Base-by-base conservation (phyloP, 2,329 filamentous ascomycete species). In the Aspergillus japonicus region DNA sequence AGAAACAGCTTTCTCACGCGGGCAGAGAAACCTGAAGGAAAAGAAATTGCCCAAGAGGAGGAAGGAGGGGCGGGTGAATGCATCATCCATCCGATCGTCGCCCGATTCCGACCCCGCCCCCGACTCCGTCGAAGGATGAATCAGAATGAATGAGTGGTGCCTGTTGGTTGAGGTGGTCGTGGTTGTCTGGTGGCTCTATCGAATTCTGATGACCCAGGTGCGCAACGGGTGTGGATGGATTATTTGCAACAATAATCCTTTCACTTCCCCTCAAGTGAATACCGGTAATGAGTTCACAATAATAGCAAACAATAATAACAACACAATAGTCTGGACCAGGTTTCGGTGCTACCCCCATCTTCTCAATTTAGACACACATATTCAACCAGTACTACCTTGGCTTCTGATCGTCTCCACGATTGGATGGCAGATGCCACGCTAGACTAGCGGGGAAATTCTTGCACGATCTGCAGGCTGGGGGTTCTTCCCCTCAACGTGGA, bases 391-490 rank as follows among this genome's bases (percentile, higher is more conserved):
- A 55, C 53, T 19, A 57, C 54, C 54, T 16, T 57, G 58, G 54
- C 58, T 48, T 35, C n/a, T 42, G 19, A 44, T 39, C 24, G 33
- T 5, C 23, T 23, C 8, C 10, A 24, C 29, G 47, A 58, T 60
- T 56, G 53, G 57, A 21, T 48, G 39, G 21, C 23, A 16, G 35
- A 10, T 10, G 21, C 50, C 51, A 59, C 57, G 57, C 60, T 62
- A 62, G 39, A 53, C 60, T 60, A 62, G 39, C 53, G 24, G 33
- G 52, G 47, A 26, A 23, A 35, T 48, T n/a, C 19, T 47, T 56
- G 58, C 51, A 55, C 52, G 60, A 60, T 60, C 58, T 60, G 58
- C 60, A 61, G 33, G 24, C 26, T 21, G 11, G 49, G 8, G 49
- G 23, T 19, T 52, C 31, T 29, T 29, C 33, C 33, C 23, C 14